phyloP scores from a whole-genome alignment of 2,329 filamentous ascomycete genomes.

The Penicillium sp. region DNA sequence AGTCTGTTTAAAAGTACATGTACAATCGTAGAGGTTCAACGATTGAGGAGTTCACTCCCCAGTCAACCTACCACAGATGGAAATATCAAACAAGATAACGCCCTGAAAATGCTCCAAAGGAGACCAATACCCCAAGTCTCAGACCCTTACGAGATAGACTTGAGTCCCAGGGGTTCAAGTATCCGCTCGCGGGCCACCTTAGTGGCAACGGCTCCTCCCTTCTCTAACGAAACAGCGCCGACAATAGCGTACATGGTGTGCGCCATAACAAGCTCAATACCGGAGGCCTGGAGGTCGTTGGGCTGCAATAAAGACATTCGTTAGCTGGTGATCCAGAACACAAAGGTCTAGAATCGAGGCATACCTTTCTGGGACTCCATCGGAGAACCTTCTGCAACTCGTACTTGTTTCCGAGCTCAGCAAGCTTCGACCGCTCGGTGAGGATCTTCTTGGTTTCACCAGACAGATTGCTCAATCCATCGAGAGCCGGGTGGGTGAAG shows the following conservation, averaged over 20 bases:
- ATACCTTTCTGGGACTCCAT: slow-evolving; percentile 83
- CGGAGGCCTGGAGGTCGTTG: slow-evolving; percentile 68
- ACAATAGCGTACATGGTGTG: slow-evolving; percentile 81
- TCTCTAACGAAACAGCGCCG: slow-evolving; percentile 84
- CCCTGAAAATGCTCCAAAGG: slow-evolving; percentile 38
- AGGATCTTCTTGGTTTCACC: slow-evolving; percentile 58
- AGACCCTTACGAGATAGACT: slow-evolving; percentile 26
- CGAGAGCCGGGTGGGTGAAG: slow-evolving; percentile 68
- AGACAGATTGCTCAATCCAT: slow-evolving; percentile 71
- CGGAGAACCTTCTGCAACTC: slow-evolving; percentile 73
- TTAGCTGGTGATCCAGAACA: slow-evolving; percentile 1
- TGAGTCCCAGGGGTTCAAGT: slow-evolving; percentile 52
- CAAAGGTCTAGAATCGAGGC: slow-evolving; percentile 27
- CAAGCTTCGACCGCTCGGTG: slow-evolving; percentile 64
- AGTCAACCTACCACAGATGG: slow-evolving; percentile 22
- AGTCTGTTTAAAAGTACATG: slow-evolving; percentile 35
- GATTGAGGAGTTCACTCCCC: slow-evolving; percentile 18
- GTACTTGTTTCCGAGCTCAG: slow-evolving; percentile 65
- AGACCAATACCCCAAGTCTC: slow-evolving; percentile 21
- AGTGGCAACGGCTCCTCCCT: slow-evolving; percentile 74
- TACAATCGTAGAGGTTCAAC: slow-evolving; percentile 28
- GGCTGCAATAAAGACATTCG: slow-evolving; percentile 43
- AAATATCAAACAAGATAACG: slow-evolving; percentile 32
- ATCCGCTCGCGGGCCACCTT: slow-evolving; percentile 74
- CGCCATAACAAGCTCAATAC: slow-evolving; percentile 70